These are phyloP conservation scores for Endocalyx cinctus DNA, from an alignment of 2,329 filamentous ascomycete species.

Conservation along the genomic window DNA sequence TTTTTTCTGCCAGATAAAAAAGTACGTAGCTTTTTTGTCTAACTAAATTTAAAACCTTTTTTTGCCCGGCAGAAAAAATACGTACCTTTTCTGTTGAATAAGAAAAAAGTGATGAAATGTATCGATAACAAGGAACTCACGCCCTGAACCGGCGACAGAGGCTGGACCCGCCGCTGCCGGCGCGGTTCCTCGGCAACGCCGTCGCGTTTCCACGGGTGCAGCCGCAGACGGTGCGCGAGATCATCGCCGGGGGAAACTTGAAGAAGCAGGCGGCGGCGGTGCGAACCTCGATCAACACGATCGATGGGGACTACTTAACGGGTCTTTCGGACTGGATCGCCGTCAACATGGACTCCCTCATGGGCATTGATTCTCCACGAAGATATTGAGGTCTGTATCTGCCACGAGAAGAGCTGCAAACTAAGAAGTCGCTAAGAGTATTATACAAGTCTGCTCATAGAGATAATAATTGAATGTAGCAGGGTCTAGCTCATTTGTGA, in stretches of 20 bases:
- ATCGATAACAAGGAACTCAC: no score
- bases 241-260: conserved; percentile 10
- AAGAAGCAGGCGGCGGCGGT: conserved; percentile 16
- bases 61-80: no score
- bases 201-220: conserved; percentile 13
- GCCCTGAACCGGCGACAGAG: conserved; percentile 19
- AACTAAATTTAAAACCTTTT: no score
- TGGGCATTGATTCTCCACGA: conserved; percentile 20
- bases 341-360: conserved; percentile 17
- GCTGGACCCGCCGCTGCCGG: conserved; percentile 17
- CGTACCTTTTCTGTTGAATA: no score
- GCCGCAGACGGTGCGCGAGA: conserved; percentile 7
- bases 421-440: no score
- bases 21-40: no score
- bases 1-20: no score
- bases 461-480: no score
- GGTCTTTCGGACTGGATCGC: conserved; percentile 19
- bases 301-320: conserved; percentile 15
- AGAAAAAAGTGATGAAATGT: no score
- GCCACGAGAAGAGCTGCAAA: conserved; percentile 12
- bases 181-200: conserved; percentile 18
- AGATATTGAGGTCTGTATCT: conserved; percentile 17
- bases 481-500: no score
- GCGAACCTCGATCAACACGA: conserved; percentile 17
- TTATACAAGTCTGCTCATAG: no score